Evolutionary conservation across 192 early-diverging fungal genomes (phyloP), one percentile per base, ranked within the genome.

Genomic region (Backusella tarrabulga): DNA sequence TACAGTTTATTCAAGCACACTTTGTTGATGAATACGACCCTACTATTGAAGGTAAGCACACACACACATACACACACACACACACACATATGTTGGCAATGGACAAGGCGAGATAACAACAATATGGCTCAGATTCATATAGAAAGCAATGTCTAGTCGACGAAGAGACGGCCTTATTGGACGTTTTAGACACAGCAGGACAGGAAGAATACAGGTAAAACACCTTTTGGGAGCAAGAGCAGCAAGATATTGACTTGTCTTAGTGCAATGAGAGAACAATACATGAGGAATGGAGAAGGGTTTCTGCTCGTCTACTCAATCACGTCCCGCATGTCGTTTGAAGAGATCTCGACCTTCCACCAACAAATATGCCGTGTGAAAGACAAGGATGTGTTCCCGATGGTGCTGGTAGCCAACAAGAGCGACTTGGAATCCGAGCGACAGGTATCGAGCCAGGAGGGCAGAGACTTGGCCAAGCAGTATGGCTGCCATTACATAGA

Each of bases 301-400:
- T 99, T 99, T 79, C 79, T 99, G 56, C 86, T 98, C 7, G 95
- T 97, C 14, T 99, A 97, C 85, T 93, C 91, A 71, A 97, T 98
- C 77, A 97, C 94, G 68, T 94, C 96, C 29, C 90, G 96, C 50
- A 89, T 92, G 77, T 95, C 96, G 34, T 98, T 97, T 83, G 95
- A 97, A 72, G 93, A 96, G 82, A 93, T 99, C 76, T 91, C 89
- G 38, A 91, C 90, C 23, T 98, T 99, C 83, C 90, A 93, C 82
- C 91, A 97, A 78, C 97, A 98, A 83, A 98, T 99, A 73, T 85
- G 90, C 72, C 90, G 96, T 34, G 97, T 99, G n/a, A 99, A 98
- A 85, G 97, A 98, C 83, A 89, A 90, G 75, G 95, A 97, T 76
- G 88, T 89, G 78, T 93, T 93, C 83, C 92, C 94, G n/a, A 91